Conservation (phyloP, 2,329 filamentous ascomycete genomes). For the Raffaelea albimanens region DNA sequence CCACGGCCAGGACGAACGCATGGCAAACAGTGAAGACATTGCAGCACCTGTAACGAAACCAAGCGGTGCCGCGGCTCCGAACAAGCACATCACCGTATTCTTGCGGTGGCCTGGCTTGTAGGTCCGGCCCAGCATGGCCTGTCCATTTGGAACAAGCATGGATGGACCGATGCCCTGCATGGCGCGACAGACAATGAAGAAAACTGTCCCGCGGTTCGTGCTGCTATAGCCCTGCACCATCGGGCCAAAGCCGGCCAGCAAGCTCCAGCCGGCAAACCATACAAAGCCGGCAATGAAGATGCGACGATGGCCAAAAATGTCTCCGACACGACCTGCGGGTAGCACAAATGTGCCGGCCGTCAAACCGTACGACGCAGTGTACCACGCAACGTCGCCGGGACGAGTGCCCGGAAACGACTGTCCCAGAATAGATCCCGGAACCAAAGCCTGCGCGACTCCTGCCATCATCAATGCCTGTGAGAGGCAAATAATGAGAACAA, state of each 20-base stretch:
- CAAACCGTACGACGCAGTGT: constrained; percentile 47
- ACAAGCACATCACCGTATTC: constrained; percentile 48
- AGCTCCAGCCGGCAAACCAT: constrained; percentile 46
- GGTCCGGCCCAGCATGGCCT: constrained; percentile 52
- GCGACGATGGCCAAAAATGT: constrained; percentile 46
- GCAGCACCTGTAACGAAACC: constrained; percentile 33
- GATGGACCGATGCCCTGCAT: constrained; percentile 44
- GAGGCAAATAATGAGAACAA: constrained; percentile 28
- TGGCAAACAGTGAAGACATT: constrained; percentile 29
- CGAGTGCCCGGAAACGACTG: constrained; percentile 32
- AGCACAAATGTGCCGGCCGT: constrained; percentile 49
- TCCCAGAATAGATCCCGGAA: constrained; percentile 39
- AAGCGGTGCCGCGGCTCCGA: constrained; percentile 35
- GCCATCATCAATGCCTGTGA: constrained; percentile 37
- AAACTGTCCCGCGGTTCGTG: constrained; percentile 12
- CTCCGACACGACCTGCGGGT: constrained; percentile 45
- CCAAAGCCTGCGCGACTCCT: constrained; percentile 36
- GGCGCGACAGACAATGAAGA: constrained; percentile 16
- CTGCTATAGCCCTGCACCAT: constrained; percentile 5
- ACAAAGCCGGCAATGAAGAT: constrained; percentile 42
- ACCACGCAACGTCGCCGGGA: constrained; percentile 41
- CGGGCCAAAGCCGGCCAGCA: constrained; percentile 34
- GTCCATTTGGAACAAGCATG: constrained; percentile 52
- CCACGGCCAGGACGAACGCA: constrained; percentile 37
- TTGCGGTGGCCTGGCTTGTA: constrained; percentile 50